Conservation (phyloP, 2,329 filamentous ascomycete species). For the Penicillium sp. region DNA sequence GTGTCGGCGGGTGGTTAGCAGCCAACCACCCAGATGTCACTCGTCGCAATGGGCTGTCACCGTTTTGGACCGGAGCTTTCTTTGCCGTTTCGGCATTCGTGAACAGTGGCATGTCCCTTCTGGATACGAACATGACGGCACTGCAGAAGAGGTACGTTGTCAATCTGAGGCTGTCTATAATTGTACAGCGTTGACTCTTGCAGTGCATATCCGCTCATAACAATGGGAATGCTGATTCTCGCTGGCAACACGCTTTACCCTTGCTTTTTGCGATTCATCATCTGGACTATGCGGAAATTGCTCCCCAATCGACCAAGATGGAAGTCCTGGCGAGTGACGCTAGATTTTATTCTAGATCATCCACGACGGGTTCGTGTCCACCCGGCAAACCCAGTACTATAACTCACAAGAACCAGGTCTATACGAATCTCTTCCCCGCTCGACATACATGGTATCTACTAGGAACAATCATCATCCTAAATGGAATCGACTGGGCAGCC, state of each 20-base stretch:
- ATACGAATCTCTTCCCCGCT: conserved; percentile 53
- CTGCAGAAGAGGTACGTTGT: conserved; percentile 30
- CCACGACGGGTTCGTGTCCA: conserved; percentile 24
- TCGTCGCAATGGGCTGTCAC: conserved; percentile 44
- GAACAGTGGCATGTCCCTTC: conserved; percentile 51
- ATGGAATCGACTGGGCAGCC: conserved; percentile 58
- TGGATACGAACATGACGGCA: conserved; percentile 50
- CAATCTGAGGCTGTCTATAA: background rate
- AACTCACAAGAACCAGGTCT: conserved; percentile 17
- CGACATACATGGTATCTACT: conserved; percentile 62
- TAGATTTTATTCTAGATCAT: conserved; percentile 35
- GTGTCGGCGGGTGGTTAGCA: conserved; percentile 45
- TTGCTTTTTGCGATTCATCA: conserved; percentile 54
- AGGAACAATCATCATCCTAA: conserved; percentile 55
- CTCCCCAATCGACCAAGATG: conserved; percentile 25
- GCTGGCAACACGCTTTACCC: conserved; percentile 64
- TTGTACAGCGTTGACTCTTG: conserved; percentile 5
- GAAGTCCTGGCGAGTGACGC: conserved; percentile 28
- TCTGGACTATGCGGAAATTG: conserved; percentile 47
- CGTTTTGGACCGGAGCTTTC: conserved; percentile 46
- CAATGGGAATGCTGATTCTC: conserved; percentile 54
- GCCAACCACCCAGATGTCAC: conserved; percentile 39
- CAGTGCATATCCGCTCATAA: conserved; percentile 39
- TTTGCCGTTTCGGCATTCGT: conserved; percentile 52
- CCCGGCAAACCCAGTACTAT: background rate